Base-by-base conservation (phyloP, 2,329 filamentous ascomycete genomes). In the Chaetomium olivaceum region DNA sequence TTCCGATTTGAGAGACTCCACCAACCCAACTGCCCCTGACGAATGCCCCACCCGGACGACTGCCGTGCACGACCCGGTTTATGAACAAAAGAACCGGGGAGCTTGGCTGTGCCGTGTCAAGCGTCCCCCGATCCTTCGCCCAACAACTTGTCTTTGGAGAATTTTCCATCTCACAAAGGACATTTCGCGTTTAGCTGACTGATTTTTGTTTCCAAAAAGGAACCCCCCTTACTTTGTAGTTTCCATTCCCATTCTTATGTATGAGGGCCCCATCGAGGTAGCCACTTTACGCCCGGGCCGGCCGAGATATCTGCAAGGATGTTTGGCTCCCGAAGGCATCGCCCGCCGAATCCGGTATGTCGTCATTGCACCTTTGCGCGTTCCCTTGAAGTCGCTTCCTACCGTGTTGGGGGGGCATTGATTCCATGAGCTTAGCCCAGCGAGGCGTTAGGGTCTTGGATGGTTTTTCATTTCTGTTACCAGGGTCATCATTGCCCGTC, bases 321-420 rank as follows among this genome's bases (percentile, higher is more conserved):
- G 83, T 85, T 86, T 75, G 80, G 79, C 71, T 82, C 82, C 70
- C 80, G 80, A 77, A 83, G 79, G 76, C 81, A 80, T 74, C 78
- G 81, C 69, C 77, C 78, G 76, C 78, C 79, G 64, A 77, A 78
- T 73, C 79, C 79, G 79, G 83, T 85, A 81, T 77, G 82, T 79
- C 70, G 65, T 70, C 70, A 67, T 71, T 66, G 69, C 61, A 62
- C 50, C 56, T 56, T 43, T 56, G 62, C 51, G 64, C 58, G 50
- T 67, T 62, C 64, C 65, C 71, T 72, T 69, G 68, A 71, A 71
- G 61, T 68, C 66, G 68, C 72, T 65, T 56, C 68, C 65, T 57
- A n/a, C 23, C 25, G 19, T n/a, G 16, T 19, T 7, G 39, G 16
- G n/a, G n/a, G 39, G 39, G 7, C 16, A n/a, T 43, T 43, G 39